phyloP scores from a whole-genome alignment of 768 basidiomycete species.

The Kwoniella bestiolae region DNA sequence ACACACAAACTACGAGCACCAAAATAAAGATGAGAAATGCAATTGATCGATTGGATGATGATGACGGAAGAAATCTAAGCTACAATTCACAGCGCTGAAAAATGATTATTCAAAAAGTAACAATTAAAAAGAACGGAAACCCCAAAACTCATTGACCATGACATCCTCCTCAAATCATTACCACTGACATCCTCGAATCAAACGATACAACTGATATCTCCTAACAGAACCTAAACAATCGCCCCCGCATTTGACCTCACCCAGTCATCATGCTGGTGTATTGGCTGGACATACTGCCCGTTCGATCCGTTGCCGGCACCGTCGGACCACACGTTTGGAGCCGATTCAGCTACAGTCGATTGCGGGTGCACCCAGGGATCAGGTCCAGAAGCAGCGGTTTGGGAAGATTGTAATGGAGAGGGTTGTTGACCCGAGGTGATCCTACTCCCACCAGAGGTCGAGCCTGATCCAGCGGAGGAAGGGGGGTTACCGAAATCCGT shows the following conservation, averaged over 20 bases:
- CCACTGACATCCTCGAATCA: not conserved
- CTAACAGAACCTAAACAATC: not conserved
- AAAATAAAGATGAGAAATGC: too few species aligned
- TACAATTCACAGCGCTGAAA: too few species aligned
- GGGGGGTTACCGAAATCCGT: constrained; percentile 18
- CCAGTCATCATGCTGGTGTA: not conserved
- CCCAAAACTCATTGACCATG: not conserved
- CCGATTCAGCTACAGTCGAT: not conserved
- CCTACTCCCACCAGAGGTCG: not conserved
- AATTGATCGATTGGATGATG: too few species aligned
- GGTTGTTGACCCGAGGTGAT: not conserved
- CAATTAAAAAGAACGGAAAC: too few species aligned
- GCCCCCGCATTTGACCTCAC: not conserved
- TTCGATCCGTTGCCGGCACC: not conserved
- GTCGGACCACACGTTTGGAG: constrained; percentile 4
- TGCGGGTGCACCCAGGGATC: not conserved
- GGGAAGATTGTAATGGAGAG: constrained; percentile 3
- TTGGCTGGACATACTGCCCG: not conserved
- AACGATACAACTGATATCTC: not conserved
- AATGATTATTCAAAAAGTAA: too few species aligned
- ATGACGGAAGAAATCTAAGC: too few species aligned
- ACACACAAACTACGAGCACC: too few species aligned
- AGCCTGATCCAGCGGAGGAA: constrained; percentile 24
- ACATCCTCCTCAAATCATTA: too few species aligned
- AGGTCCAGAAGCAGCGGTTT: not conserved